Base-by-base conservation (phyloP, 768 basidiomycete genomes). In the Coprinopsis sp. region DNA sequence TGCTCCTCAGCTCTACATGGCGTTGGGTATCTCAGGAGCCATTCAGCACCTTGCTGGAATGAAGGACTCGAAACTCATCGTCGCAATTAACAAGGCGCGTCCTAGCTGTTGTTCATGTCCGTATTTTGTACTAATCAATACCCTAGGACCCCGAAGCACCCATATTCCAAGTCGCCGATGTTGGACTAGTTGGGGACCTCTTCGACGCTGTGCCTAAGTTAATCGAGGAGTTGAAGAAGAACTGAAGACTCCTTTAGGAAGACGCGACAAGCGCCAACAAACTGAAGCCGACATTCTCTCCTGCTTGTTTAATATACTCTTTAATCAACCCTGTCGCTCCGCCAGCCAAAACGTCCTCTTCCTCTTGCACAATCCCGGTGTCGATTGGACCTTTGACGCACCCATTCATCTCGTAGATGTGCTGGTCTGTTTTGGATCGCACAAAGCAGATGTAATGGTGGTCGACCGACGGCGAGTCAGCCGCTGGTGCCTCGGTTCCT, bases 21-120 rank as follows among this genome's bases (percentile, higher is more conserved):
- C 96, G 3, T 67, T 98, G 39, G 96, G 96, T 41, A 98, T 99
- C 56, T 96, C 93, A 7, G 96, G 96, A 14, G 96, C 96, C 12
- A 99, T 98, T 57, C 96, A 99, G 68, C 96, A 99, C 71, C 72
- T 98, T 45, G 96, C 96, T 18, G 96, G 96, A 7, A 99, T 98
- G 96, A 99, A 99, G 64, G 96, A 97, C 59, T 93, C 91, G 10
- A 99, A 98, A 71, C 73, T 97, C 53, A 99, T 99, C 51, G 95
- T 96, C 25, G 96, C 96, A 3, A 78, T 99, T 51, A 99, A 99
- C 74, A 99, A 99, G 81, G 93, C 82, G 51, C 43, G 70, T 52
- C 16, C 8, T n/a, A n/a, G n/a, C n/a, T 23, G 10, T 31, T 37
- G 48, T 16, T 30, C 21, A 33, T 19, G 2, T 38, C 27, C 47